These are phyloP conservation scores for Aristolochia californica DNA, from an alignment of 164 flowering plant genomes.

Conservation along the genomic window DNA sequence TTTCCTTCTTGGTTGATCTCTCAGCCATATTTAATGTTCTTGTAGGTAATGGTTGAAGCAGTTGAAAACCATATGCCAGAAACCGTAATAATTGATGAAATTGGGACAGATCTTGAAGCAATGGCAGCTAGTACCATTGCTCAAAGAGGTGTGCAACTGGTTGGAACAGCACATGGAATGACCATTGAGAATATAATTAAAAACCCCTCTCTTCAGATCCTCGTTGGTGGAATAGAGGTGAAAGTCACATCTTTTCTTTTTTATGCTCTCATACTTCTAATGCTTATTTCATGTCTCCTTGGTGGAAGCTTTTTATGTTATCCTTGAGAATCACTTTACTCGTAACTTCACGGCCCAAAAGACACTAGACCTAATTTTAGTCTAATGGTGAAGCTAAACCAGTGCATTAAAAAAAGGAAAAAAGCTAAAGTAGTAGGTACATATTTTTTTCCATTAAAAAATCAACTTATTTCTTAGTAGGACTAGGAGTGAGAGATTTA, in stretches of 20 bases:
- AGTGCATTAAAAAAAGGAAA: too few species aligned
- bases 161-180: constrained; percentile 97
- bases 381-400: too few species aligned
- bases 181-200: constrained; percentile 83
- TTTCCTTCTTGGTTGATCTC: too few species aligned
- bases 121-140: constrained; percentile 96
- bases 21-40: constrained; percentile 1
- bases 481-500: too few species aligned
- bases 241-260: constrained; percentile 1
- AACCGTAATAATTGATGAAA: constrained; percentile 92
- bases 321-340: neutral
- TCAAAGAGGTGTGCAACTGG: constrained; percentile 95
- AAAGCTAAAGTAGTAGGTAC: too few species aligned
- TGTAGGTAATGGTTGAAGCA: constrained; percentile 96
- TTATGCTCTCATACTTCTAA: too few species aligned
- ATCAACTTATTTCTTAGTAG: too few species aligned
- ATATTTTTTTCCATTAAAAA: too few species aligned
- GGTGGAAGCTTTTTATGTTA: neutral
- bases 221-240: constrained; percentile 97
- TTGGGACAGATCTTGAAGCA: constrained; percentile 97
- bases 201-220: constrained; percentile 83
- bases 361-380: too few species aligned
- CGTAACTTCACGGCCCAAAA: too few species aligned
- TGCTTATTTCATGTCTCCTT: neutral
- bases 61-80: constrained; percentile 99